Evolutionary conservation across 805 yeast species (phyloP), one percentile per base, ranked within the genome.

Genomic region (Alloascoidea africana): DNA sequence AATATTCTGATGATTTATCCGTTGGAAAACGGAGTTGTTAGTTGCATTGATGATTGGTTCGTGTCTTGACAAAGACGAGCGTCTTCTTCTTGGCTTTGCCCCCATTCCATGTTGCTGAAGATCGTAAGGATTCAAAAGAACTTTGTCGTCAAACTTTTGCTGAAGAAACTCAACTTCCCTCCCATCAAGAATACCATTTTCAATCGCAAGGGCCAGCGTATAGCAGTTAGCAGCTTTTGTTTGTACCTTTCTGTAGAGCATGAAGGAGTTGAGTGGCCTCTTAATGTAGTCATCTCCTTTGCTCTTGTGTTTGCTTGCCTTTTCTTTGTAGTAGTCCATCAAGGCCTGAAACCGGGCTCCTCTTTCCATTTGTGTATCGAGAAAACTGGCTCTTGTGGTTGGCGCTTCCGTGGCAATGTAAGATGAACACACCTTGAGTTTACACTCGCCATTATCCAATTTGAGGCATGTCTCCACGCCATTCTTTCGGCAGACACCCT

Each of bases 221-320:
- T 53, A 48, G 4, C 53, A 48, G 40, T 57, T 52, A n/a, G 65
- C 62, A 8, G 58, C 58, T 42, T 61, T 63, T 14, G 65, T 59
- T 57, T 64, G 61, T 3, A 62, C 46, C 15, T 62, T 52, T 38
- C 70, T 54, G 44, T 66, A 66, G 5, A 66, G 51, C 71, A 66
- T 65, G 43, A 62, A 66, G 18, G 66, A 59, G 48, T 66, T 66
- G 39, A 65, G 51, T 1, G 71, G 71, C 33, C 72, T 56, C 43
- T 65, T 66, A 36, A 66, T 54, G 39, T 61, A 44, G 36, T 50
- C 41, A n/a, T 35, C 33, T 8, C 8, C 32, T 15, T 35, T 15
- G 13, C 14, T 32, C 32, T 11, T 17, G 14, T 16, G 19, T 17
- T 37, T 36, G 14, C 8, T 34, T 17, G 36, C 36, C 36, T 30